These are phyloP conservation scores for Trichocladium uniseriatum DNA, from an alignment of 495 filamentous ascomycete species.

Conservation along the genomic window DNA sequence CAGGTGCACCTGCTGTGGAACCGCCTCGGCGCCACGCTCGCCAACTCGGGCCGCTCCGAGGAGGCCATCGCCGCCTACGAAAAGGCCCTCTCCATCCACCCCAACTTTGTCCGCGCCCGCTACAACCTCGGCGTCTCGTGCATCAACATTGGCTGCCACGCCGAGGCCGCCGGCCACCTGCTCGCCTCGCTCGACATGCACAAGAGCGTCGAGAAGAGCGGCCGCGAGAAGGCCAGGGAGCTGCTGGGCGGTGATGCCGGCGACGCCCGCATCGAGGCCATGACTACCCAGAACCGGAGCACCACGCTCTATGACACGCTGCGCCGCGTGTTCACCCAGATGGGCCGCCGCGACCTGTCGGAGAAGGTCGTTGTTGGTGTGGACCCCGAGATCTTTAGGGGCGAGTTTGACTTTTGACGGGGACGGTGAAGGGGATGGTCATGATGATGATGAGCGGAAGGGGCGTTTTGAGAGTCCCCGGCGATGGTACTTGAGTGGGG, in stretches of 20 bases:
- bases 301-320: conserved; percentile 94
- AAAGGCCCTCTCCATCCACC: conserved; percentile 73
- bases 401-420: conserved; percentile 47
- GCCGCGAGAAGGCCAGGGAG: conserved; percentile 70
- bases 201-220: conserved; percentile 80
- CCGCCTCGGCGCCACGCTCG: conserved; percentile 88
- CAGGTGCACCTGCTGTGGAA: conserved; percentile 96
- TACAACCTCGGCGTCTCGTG: conserved; percentile 96
- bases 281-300: conserved; percentile 87
- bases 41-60: conserved; percentile 85
- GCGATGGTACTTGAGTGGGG: conserved; percentile 15
- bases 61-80: conserved; percentile 97
- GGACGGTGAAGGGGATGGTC: conserved; percentile 12
- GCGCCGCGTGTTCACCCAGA: conserved; percentile 84
- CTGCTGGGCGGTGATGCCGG: conserved; percentile 53
- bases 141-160: conserved; percentile 94
- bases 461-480: not conserved
- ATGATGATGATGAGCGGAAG: not conserved
- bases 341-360: conserved; percentile 78
- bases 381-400: conserved; percentile 80
- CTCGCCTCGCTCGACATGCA: conserved; percentile 94
- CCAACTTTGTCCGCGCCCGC: conserved; percentile 92
- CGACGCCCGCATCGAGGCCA: conserved; percentile 65
- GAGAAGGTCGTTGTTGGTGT: conserved; percentile 81
- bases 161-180: conserved; percentile 89